Percentiles rank a stretch among this genome's conserved stretches.
These are phyloP conservation scores for Trichoderma sp. DNA, from an alignment of 2,329 filamentous ascomycete species.

Conservation along the genomic window DNA sequence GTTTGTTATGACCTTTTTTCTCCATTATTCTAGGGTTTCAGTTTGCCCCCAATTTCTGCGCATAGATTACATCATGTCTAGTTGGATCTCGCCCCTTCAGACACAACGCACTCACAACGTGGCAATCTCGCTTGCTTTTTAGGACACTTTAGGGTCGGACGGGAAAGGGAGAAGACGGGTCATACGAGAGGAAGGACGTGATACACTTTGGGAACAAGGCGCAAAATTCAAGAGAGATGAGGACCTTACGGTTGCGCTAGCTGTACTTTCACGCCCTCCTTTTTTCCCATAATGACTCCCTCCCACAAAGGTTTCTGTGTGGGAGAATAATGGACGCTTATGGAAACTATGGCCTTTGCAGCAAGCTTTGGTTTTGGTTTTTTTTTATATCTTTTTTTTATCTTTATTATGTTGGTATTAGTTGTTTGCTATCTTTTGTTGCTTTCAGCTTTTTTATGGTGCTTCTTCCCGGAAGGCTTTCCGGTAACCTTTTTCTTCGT, in stretches of 20 bases:
- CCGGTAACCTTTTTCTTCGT: conserved; percentile 13
- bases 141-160: conserved; percentile 18
- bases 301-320: background rate
- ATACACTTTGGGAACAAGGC: conserved; percentile 14
- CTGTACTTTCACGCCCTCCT: conserved; percentile 15
- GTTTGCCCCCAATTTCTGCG: conserved; percentile 28
- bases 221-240: conserved; percentile 19
- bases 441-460: conserved; percentile 14
- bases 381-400: conserved; percentile 2
- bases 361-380: conserved; percentile 18
- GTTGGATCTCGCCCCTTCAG: conserved; percentile 32
- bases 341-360: conserved; percentile 18
- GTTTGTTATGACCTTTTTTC: conserved; percentile 31
- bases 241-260: conserved; percentile 16
- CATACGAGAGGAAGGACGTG: conserved; percentile 18
- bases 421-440: conserved; percentile 19
- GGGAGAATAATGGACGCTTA: conserved; percentile 16
- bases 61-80: conserved; percentile 38
- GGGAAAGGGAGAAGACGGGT: conserved; percentile 18
- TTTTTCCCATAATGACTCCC: conserved; percentile 12
- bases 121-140: conserved; percentile 19
- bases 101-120: conserved; percentile 15
- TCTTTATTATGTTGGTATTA: conserved; percentile 20
- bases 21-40: conserved; percentile 25
- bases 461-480: conserved; percentile 14